phyloP scores from a whole-genome alignment of 805 yeast genomes.

The Kockiozyma suomiensis region DNA sequence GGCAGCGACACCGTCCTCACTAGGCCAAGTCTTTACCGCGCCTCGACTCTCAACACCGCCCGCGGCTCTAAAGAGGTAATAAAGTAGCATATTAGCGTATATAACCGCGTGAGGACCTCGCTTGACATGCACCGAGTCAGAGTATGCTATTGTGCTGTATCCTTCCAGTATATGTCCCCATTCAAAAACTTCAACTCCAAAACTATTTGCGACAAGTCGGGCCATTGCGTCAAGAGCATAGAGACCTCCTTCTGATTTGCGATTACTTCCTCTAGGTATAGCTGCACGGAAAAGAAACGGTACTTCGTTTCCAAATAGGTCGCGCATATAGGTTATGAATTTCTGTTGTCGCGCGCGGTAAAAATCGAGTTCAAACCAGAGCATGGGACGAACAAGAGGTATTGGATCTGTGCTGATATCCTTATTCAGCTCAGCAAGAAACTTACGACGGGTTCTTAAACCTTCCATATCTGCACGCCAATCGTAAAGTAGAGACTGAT shows the following conservation, averaged over 20 bases:
- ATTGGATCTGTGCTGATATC: neutral
- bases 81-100: constrained; percentile 25
- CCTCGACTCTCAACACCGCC: constrained; percentile 28
- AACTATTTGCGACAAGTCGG: constrained; percentile 12
- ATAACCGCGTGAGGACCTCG: constrained; percentile 6
- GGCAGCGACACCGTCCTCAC: neutral
- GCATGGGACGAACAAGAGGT: constrained; percentile 7
- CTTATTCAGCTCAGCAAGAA: neutral
- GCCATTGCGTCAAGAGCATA: constrained; percentile 18
- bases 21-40: constrained; percentile 5
- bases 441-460: neutral
- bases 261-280: constrained; percentile 3
- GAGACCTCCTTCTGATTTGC: constrained; percentile 7
- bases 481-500: constrained; percentile 21
- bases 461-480: constrained; percentile 11
- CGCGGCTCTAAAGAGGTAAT: constrained; percentile 27
- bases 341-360: constrained; percentile 11
- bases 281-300: constrained; percentile 24
- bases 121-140: constrained; percentile 20
- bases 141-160: constrained; percentile 4
- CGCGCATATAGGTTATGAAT: constrained; percentile 8
- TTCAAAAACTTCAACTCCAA: constrained; percentile 21
- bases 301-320: constrained; percentile 17
- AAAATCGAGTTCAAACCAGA: constrained; percentile 23
- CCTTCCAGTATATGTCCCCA: constrained; percentile 26